Base-by-base conservation (phyloP, 257 asterid species). In the Cinchona pubescens region DNA sequence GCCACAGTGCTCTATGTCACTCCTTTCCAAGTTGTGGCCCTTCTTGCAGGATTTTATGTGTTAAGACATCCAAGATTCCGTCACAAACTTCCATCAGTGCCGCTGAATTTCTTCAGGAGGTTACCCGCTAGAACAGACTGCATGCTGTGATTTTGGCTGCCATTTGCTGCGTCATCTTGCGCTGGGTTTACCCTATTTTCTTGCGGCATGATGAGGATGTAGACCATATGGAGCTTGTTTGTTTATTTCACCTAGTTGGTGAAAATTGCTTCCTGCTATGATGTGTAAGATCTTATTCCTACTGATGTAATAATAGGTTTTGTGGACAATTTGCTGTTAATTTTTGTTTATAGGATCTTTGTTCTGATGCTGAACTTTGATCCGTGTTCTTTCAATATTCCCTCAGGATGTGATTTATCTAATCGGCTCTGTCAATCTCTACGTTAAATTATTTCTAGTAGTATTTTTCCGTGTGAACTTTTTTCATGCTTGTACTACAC, bases 61-160 rank as follows among this genome's bases (percentile, higher is more conserved):
- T 68, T 86, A 34, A 77, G 90, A 56, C 90, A 86, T 77, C 90
- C 90, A 4, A 83, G 87, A 78, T 86, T 86, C 80, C 85, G 88
- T 7, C 76, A 77, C 77, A 86, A 77, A 78, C 86, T 81, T 67
- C 90, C 90, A 27, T 83, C 88, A 0, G 86, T 83, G 73, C 86
- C 90, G 0, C 80, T 83, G 34, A 86, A 83, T 46, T 86, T 86
- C 86, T 83, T 86, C 71, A 72, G 85, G 74, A 84, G 90, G 79
- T 83, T 86, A 12, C 90, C 90, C 25, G 90, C 90, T 16, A 86
- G 86, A 74, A 83, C 90, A 58, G 86, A 86, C 79, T 73, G 85
- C 82, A 83, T 85, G 89, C 68, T 85, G 21, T 85, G 79, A 53
- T 73, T 71, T 63, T 65, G 40, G 40, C 42, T 35, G 32, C 62